These are phyloP conservation scores for Ceratocystiopsis brevicomis DNA, from an alignment of 2,329 filamentous ascomycete species.

Conservation along the genomic window DNA sequence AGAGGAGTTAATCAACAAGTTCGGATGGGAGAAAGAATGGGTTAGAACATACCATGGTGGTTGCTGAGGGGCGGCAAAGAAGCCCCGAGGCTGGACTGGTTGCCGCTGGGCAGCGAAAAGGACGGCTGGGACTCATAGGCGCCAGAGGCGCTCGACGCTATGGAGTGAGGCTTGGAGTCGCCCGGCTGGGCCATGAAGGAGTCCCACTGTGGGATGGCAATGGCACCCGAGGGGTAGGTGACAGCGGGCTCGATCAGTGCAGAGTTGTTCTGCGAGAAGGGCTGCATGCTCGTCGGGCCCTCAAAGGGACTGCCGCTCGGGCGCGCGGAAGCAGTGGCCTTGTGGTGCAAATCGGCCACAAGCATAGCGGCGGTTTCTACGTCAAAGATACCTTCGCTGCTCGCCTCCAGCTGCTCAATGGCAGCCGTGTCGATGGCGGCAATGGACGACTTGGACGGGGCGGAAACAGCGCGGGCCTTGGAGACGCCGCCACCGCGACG, in stretches of 20 bases:
- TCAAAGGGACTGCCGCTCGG: slow-evolving; percentile 36
- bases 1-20: no score
- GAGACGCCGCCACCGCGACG: slow-evolving; percentile 45
- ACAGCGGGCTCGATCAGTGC: slow-evolving; percentile 61
- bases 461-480: slow-evolving; percentile 44
- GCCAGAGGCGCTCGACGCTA: slow-evolving; percentile 43
- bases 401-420: slow-evolving; percentile 81
- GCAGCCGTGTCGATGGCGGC: slow-evolving; percentile 61
- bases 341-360: slow-evolving; percentile 95
- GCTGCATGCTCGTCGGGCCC: slow-evolving; percentile 35
- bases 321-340: slow-evolving; percentile 57
- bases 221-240: slow-evolving; percentile 58
- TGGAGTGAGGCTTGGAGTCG: slow-evolving; percentile 59
- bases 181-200: slow-evolving; percentile 57
- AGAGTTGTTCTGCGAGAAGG: slow-evolving; percentile 53
- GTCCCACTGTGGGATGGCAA: slow-evolving; percentile 80
- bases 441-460: slow-evolving; percentile 58
- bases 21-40: background rate
- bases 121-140: slow-evolving; percentile 48
- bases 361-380: slow-evolving; percentile 96
- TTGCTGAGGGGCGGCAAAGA: slow-evolving; percentile 53
- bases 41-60: slow-evolving; percentile 40
- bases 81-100: slow-evolving; percentile 33
- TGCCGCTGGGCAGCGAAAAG: slow-evolving; percentile 37
- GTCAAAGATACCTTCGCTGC: slow-evolving; percentile 79